phyloP scores from a whole-genome alignment of 345 rosid species.

The Balakata baccata region DNA sequence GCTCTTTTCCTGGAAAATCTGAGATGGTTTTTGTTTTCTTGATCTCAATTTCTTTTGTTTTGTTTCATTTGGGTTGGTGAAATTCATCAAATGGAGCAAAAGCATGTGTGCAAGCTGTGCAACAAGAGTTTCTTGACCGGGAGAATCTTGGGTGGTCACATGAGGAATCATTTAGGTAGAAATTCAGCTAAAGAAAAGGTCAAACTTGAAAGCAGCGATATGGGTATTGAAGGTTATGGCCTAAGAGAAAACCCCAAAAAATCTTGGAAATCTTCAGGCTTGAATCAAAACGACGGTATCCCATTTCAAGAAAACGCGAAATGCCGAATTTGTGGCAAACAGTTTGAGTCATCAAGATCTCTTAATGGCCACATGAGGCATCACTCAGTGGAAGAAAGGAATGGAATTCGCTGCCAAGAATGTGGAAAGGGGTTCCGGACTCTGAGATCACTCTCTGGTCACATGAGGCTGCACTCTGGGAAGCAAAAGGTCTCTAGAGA shows the following conservation, averaged over 20 bases:
- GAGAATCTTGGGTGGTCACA: slow-evolving; percentile 35
- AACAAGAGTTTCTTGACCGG: slow-evolving; percentile 34
- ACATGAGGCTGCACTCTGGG: slow-evolving; percentile 31
- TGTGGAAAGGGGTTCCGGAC: slow-evolving; percentile 48
- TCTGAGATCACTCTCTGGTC: slow-evolving; percentile 32
- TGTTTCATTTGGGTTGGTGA: slow-evolving; percentile 3
- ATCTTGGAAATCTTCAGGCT: slow-evolving; percentile 47
- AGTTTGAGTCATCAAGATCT: slow-evolving; percentile 38
- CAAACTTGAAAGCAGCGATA: slow-evolving; percentile 13
- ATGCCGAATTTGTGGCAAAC: slow-evolving; percentile 39
- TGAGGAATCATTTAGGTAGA: slow-evolving; percentile 24
- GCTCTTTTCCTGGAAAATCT: slow-evolving; percentile 6
- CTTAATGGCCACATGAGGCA: slow-evolving; percentile 56
- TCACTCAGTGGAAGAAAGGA: slow-evolving; percentile 43
- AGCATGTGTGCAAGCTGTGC: slow-evolving; percentile 30
- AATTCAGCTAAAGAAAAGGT: slow-evolving; percentile 22
- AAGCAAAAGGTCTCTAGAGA: slow-evolving; percentile 14
- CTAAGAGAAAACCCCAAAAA: slow-evolving; percentile 67
- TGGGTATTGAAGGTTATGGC: slow-evolving; percentile 37
- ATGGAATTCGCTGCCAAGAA: slow-evolving; percentile 34
- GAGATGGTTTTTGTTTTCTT: slow-evolving; percentile 13
- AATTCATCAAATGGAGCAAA: slow-evolving; percentile 19
- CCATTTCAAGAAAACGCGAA: slow-evolving; percentile 14
- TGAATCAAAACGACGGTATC: slow-evolving; percentile 6
- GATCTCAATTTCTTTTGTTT: slow-evolving; percentile 20